These are phyloP conservation scores for Neckera pumila DNA, from an alignment of 225 moss, liverwort and hornwort genomes.

Conservation along the genomic window DNA sequence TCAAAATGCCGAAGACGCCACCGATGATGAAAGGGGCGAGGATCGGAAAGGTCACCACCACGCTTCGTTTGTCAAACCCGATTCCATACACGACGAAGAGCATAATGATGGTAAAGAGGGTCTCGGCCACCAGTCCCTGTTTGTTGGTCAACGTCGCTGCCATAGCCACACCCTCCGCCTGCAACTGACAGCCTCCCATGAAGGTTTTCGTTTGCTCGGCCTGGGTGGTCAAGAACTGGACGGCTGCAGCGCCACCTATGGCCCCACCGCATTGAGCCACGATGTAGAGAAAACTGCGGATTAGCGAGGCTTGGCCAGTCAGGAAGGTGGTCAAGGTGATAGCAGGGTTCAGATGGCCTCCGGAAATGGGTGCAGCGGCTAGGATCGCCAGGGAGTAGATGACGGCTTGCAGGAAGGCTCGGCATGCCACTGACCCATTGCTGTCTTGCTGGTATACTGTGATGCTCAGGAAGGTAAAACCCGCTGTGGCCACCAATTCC, in stretches of 20 bases:
- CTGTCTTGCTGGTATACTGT: neutral
- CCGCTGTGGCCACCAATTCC: constrained; percentile 36
- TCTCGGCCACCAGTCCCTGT: constrained; percentile 29
- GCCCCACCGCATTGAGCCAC: constrained; percentile 20
- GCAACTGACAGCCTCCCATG: constrained; percentile 17
- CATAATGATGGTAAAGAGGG: constrained; percentile 25
- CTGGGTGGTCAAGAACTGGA: neutral
- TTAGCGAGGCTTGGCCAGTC: constrained; percentile 23
- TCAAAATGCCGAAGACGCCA: constrained; percentile 13
- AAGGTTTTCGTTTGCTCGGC: neutral
- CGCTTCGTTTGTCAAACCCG: constrained; percentile 35
- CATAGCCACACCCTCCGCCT: neutral
- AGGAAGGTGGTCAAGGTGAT: constrained; percentile 39
- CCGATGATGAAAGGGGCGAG: constrained; percentile 34
- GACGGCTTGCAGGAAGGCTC: constrained; percentile 28
- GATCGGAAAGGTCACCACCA: constrained; percentile 24
- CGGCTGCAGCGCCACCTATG: constrained; percentile 10
- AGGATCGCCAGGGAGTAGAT: constrained; percentile 40
- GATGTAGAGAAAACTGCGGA: constrained; percentile 17
- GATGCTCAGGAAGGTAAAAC: constrained; percentile 37
- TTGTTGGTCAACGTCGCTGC: neutral
- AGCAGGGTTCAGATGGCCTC: constrained; percentile 45
- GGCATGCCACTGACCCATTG: neutral
- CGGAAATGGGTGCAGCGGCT: constrained; percentile 38
- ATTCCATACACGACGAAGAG: constrained; percentile 36